Evolutionary conservation across 805 yeast genomes (phyloP).

Genomic region (Teunomyces kruisii): DNA sequence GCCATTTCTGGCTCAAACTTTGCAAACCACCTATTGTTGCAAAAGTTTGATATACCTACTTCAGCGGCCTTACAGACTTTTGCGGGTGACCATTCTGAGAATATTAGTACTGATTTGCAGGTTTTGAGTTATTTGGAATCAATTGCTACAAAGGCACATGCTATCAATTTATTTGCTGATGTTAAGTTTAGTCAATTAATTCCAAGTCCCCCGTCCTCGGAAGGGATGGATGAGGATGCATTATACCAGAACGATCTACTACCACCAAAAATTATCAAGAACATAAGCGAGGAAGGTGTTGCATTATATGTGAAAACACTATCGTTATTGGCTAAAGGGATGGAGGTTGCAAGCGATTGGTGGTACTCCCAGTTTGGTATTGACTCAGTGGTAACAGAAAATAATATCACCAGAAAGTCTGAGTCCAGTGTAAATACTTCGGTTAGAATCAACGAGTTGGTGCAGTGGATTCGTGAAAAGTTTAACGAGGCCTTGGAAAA

Average conservation of each 20-base stretch:
- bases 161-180: slow-evolving; percentile 84
- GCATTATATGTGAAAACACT: slow-evolving; percentile 81
- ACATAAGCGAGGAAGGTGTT: slow-evolving; percentile 82
- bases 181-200: slow-evolving; percentile 83
- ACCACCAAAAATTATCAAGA: slow-evolving; percentile 56
- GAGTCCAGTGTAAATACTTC: slow-evolving; percentile 27
- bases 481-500: slow-evolving; percentile 87
- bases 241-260: slow-evolving; percentile 42
- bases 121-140: slow-evolving; percentile 57
- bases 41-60: slow-evolving; percentile 32
- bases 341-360: slow-evolving; percentile 86
- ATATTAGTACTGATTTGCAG: slow-evolving; percentile 34
- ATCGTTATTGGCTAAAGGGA: slow-evolving; percentile 79
- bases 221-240: slow-evolving; percentile 36
- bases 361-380: slow-evolving; percentile 56
- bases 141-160: slow-evolving; percentile 87
- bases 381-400: slow-evolving; percentile 7
- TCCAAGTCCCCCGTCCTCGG: slow-evolving; percentile 64
- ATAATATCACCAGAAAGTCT: neutral
- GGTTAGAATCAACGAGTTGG: slow-evolving; percentile 59
- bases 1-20: slow-evolving; percentile 30
- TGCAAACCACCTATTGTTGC: slow-evolving; percentile 35
- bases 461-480: slow-evolving; percentile 88
- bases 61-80: slow-evolving; percentile 18
- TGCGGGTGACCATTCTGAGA: slow-evolving; percentile 16